Base-by-base conservation (phyloP, 148 eudicot genomes). In the Cornus suecica region DNA sequence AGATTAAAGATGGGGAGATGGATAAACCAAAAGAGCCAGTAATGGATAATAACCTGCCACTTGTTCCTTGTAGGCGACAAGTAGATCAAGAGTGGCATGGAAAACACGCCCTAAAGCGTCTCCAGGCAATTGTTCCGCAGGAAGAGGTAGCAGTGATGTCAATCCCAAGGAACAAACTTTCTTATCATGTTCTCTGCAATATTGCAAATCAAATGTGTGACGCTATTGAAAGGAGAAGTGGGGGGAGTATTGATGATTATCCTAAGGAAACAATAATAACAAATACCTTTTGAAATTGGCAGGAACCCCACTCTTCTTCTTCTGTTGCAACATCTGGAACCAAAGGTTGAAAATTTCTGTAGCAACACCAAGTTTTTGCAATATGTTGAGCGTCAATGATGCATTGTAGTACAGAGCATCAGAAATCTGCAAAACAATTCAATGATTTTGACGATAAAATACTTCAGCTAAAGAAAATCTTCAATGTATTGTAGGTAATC, bases 281-380 rank as follows among this genome's bases (percentile, higher is more conserved):
- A 65, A 61, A 27, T 63, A 95, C 99, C 97, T 93, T 79, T 85
- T 92, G 66, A 95, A 95, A 82, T 95, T 90, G 69, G 90, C 90
- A 31, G 79, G 88, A 54, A 31, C 31, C 61, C 99, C 99, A 78
- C 87, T 91, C 83, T 82, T 91, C 72, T 95, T 95, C 24, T 88
- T 93, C 84, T 91, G 90, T 76, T 90, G 92, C 88, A 95, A 78
- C 99, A 95, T 92, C 81, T 95, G 97, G 87, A 95, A 95, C 99
- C 99, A 95, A 65, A 90, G 87, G 76, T 82, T 85, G 79, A 95
- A 95, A 67, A 95, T 82, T 66, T 93, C 99, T 45, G 93, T 79
- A 24, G 94, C 87, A 79, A 92, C 90, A 74, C 94, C 92, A 71
- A 95, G 90, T 82, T 87, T 90, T 86, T 95, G 99, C 74, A 95